Evolutionary conservation across 1,139 yeast species (phyloP), one percentile per base, ranked within the genome.

Genomic region (Geotrichum candidum): DNA sequence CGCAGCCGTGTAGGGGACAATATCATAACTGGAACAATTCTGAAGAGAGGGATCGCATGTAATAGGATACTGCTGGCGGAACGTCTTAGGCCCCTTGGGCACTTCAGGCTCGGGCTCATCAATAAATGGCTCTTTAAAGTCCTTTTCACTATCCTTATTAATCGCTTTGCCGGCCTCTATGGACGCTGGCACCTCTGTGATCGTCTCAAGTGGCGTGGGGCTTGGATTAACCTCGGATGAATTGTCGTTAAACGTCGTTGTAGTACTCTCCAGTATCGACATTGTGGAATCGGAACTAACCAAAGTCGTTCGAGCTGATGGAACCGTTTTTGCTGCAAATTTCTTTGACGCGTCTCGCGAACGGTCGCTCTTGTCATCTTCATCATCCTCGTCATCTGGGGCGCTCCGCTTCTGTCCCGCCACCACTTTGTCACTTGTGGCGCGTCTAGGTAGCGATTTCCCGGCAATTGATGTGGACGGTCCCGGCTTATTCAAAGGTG

Each of bases 1-100:
- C 7, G 78, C 75, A 1, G 81, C 80, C 22, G 74, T 76, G 54
- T 76, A 75, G 0, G 82, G 82, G 10, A 76, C 74, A 48, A 78
- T 74, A 61, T 78, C 80, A 65, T 77, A 78, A 25, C 69, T 62
- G n/a, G 60, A 41, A 54, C 70, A 65, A 1, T 51, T 46, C 52
- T 58, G 63, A 31, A 63, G 29, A n/a, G 64, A 63, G 15, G 61
- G 57, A 0, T 64, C 61, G 18, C 67, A 67, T 18, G 29, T 54
- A 9, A 70, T 66, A 13, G 72, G 72, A 54, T 71, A 62, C 38
- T 63, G 57, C 55, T 63, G 64, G 29, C 64, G 63, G 59, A 69
- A 71, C 9, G 69, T 41, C 22, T 41, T 41, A 7, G 48, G 48
- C 2, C 48, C 48, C 13, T 41, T 41, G 22, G 48, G 48, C 22